These are phyloP conservation scores for Oxyria digyna DNA, from an alignment of 148 eudicot species.

Conservation along the genomic window DNA sequence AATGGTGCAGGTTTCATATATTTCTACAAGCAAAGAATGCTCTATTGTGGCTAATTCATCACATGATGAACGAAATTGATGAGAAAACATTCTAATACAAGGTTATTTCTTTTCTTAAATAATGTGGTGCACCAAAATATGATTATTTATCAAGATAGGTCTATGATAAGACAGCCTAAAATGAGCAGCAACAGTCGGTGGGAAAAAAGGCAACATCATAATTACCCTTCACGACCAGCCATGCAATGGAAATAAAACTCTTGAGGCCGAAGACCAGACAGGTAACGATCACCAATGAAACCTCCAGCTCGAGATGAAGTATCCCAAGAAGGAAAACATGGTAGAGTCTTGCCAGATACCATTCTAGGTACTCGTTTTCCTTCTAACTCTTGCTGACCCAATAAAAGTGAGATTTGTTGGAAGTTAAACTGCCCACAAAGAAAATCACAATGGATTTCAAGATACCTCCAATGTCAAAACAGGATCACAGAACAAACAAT, in stretches of 20 bases:
- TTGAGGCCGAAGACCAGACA: constrained; percentile 86
- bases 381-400: constrained; percentile 98
- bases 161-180: not conserved
- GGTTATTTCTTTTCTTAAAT: not conserved
- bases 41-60: no score
- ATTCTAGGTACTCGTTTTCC: constrained; percentile 98
- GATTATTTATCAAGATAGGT: not conserved
- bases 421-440: constrained; percentile 64
- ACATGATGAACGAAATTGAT: no score
- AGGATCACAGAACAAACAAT: not conserved
- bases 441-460: not conserved
- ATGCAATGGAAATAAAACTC: constrained; percentile 97
- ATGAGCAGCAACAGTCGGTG: not conserved
- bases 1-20: not conserved
- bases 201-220: not conserved
- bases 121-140: not conserved
- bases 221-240: constrained; percentile 99
- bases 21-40: not conserved
- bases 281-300: constrained; percentile 90
- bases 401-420: constrained; percentile 87
- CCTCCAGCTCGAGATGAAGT: constrained; percentile 91
- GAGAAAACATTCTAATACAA: no score
- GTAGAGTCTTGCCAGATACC: constrained; percentile 97
- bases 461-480: not conserved
- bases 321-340: constrained; percentile 90